Percentiles rank a stretch among this genome's conserved stretches.
These are phyloP conservation scores for Tetragonia tetragonoides DNA, from an alignment of 148 eudicot species.

Conservation along the genomic window DNA sequence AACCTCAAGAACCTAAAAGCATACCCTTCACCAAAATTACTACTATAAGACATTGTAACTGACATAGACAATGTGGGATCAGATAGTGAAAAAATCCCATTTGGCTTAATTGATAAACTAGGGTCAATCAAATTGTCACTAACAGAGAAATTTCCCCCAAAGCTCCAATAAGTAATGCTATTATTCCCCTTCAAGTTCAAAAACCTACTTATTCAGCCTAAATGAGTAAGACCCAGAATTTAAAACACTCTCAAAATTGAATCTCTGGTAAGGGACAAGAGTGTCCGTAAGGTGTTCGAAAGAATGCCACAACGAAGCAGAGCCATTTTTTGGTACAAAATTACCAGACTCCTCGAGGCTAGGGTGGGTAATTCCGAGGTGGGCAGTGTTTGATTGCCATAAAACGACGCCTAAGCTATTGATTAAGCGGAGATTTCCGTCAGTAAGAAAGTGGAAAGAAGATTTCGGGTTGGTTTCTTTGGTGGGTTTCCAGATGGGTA, in stretches of 20 bases:
- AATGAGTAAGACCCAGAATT: constrained; percentile 58
- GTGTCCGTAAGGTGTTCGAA: constrained; percentile 64
- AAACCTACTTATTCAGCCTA: constrained; percentile 40
- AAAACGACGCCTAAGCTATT: constrained; percentile 38
- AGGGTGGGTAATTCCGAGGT: constrained; percentile 46
- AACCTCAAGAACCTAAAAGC: constrained; percentile 51
- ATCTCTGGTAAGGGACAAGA: constrained; percentile 55
- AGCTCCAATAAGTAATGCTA: constrained; percentile 46
- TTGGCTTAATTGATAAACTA: constrained; percentile 35
- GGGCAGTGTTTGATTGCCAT: constrained; percentile 59
- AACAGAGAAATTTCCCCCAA: constrained; percentile 46
- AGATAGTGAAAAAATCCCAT: constrained; percentile 47
- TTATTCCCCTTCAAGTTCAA: constrained; percentile 59
- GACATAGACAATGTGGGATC: constrained; percentile 39
- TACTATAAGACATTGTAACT: constrained; percentile 46
- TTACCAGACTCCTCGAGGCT: constrained; percentile 57
- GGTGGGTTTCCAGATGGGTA: constrained; percentile 54
- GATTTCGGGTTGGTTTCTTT: neutral
- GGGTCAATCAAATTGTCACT: constrained; percentile 41
- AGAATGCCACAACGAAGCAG: constrained; percentile 46
- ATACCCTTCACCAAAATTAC: constrained; percentile 57
- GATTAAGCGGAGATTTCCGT: constrained; percentile 46
- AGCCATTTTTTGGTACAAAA: constrained; percentile 42
- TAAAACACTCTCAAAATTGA: constrained; percentile 31
- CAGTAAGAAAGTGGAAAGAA: constrained; percentile 33